A percentile compares a stretch with the other conserved stretches of the same genome.
These are phyloP conservation scores for Solanum chiquidenum DNA, from an alignment of 257 asterid species.

Conservation along the genomic window DNA sequence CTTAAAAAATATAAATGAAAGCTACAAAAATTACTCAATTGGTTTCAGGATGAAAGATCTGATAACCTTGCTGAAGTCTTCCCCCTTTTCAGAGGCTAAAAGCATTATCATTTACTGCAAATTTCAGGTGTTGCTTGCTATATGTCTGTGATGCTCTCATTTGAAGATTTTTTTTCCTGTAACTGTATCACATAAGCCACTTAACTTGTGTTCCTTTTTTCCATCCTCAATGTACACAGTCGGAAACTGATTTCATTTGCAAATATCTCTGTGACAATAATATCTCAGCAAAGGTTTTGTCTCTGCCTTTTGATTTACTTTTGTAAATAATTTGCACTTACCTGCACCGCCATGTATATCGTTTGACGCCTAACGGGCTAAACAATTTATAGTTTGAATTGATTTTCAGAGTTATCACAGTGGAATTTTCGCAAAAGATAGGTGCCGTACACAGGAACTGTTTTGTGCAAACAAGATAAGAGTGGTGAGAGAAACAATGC, in stretches of 20 bases:
- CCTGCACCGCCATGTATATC: constrained; percentile 9
- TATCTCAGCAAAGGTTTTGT: constrained; percentile 76
- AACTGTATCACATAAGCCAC: background rate
- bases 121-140: constrained; percentile 58
- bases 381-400: background rate
- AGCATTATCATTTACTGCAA: constrained; percentile 93
- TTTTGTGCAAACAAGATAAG: constrained; percentile 84
- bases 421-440: constrained; percentile 76
- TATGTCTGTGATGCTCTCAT: background rate
- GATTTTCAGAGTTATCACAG: constrained; percentile 84
- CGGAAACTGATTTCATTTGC: constrained; percentile 88
- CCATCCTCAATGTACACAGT: constrained; percentile 31
- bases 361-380: constrained; percentile 1
- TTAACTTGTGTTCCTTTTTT: background rate
- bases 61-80: constrained; percentile 53
- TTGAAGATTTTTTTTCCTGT: background rate
- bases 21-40: constrained; percentile 2
- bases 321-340: constrained; percentile 3
- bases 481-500: constrained; percentile 53
- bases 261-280: constrained; percentile 64
- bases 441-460: constrained; percentile 60
- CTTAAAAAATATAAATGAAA: background rate
- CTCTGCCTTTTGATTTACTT: constrained; percentile 16
- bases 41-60: constrained; percentile 64
- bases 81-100: constrained; percentile 58